Evolutionary conservation across 768 basidiomycete genomes (phyloP).

Genomic region (Hemileccinum rubropunctum): DNA sequence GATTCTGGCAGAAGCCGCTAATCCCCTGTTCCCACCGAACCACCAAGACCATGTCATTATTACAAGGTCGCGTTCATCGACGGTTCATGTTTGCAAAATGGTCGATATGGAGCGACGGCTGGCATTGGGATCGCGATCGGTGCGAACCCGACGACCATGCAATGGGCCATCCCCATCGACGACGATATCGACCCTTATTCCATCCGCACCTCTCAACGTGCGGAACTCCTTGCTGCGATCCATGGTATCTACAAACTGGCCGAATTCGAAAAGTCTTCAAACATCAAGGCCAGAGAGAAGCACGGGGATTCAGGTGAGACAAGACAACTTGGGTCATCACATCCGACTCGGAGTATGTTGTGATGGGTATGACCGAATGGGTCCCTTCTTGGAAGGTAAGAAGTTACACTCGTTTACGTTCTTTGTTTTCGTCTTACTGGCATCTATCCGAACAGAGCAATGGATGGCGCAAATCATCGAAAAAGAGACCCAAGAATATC

Average conservation of each 20-base stretch:
- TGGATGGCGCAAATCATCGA: conserved; percentile 9
- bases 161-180: conserved; percentile 26
- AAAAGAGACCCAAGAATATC: conserved; percentile 14
- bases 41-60: conserved; percentile 20
- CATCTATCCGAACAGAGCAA: neutral
- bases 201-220: conserved; percentile 31
- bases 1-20: neutral
- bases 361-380: conserved; percentile 36
- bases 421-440: neutral
- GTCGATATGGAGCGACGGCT: conserved; percentile 20
- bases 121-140: conserved; percentile 34
- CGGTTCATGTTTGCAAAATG: conserved; percentile 34
- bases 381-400: conserved; percentile 33
- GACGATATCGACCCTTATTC: conserved; percentile 19
- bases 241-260: conserved; percentile 21
- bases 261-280: neutral
- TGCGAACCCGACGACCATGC: neutral
- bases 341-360: conserved; percentile 36
- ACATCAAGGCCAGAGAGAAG: neutral
- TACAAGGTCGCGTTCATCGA: conserved; percentile 34
- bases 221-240: conserved; percentile 34
- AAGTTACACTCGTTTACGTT: neutral
- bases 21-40: neutral
- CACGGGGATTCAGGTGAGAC: too few relatives aligned
- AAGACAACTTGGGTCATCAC: conserved; percentile 22